These are phyloP conservation scores for Trichoderma aggressivum DNA, from an alignment of 2,329 filamentous ascomycete species.

Conservation along the genomic window DNA sequence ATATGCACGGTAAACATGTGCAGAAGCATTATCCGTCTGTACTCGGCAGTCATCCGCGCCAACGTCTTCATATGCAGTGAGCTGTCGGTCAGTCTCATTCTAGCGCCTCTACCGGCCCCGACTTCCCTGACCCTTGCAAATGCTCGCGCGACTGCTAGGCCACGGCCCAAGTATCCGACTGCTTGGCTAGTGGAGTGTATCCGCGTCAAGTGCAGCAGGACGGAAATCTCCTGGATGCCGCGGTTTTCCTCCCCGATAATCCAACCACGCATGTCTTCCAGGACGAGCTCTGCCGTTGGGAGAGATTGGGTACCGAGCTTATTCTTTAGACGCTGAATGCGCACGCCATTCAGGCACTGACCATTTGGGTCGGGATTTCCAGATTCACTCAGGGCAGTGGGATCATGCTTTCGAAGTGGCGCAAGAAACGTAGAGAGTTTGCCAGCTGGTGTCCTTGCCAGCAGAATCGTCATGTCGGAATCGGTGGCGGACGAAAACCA, in stretches of 20 bases:
- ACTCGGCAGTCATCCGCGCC: conserved; percentile 52
- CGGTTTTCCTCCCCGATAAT: conserved; percentile 63
- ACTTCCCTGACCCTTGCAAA: conserved; percentile 57
- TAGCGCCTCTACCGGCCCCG: conserved; percentile 40
- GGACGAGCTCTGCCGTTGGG: not conserved
- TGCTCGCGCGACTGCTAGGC: conserved; percentile 55
- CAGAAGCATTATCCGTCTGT: conserved; percentile 55
- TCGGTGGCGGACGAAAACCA: conserved; percentile 42
- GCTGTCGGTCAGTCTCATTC: conserved; percentile 48
- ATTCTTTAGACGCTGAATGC: not conserved
- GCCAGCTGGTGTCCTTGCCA: conserved; percentile 52
- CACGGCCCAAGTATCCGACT: conserved; percentile 52
- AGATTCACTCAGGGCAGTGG: conserved; percentile 29
- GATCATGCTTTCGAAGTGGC: conserved; percentile 51
- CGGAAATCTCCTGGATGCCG: conserved; percentile 65
- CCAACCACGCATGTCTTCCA: conserved; percentile 52
- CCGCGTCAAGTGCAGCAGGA: conserved; percentile 64
- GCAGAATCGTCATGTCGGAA: conserved; percentile 53
- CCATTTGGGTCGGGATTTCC: conserved; percentile 27
- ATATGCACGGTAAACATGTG: conserved; percentile 51
- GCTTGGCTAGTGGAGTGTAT: conserved; percentile 54
- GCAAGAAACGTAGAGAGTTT: conserved; percentile 61
- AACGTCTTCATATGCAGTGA: conserved; percentile 57
- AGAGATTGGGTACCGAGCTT: conserved; percentile 57
- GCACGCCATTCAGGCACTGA: conserved; percentile 18